phyloP scores from a whole-genome alignment of 106 monocot species.

The Acanthochlamys bracteata region DNA sequence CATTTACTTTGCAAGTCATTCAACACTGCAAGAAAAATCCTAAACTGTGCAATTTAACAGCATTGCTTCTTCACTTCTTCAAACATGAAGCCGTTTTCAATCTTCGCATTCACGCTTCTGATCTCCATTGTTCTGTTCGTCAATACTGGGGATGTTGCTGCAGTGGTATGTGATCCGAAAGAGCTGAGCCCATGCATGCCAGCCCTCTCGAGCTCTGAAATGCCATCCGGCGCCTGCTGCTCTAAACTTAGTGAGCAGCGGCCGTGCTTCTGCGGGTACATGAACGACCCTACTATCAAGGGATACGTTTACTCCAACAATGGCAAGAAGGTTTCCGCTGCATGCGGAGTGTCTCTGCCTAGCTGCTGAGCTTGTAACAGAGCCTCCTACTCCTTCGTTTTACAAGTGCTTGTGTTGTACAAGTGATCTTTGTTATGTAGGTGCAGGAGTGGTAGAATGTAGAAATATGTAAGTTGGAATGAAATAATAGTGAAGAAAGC shows the following conservation, averaged over 20 bases:
- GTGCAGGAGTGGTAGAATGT: no score
- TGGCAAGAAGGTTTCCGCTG: not conserved
- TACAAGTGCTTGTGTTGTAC: no score
- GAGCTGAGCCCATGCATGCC: slow-evolving; percentile 1
- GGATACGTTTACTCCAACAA: slow-evolving; percentile 1
- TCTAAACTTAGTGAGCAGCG: slow-evolving; percentile 1
- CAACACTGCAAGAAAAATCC: no score
- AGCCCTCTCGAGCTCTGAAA: not conserved
- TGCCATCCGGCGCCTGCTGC: not conserved
- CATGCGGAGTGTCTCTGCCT: not conserved
- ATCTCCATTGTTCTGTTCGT: not conserved
- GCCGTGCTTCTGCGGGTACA: slow-evolving; percentile 16
- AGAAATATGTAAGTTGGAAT: no score
- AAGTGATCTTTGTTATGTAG: no score
- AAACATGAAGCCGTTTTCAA: no score
- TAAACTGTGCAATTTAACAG: no score
- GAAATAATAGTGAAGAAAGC: no score
- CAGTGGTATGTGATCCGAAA: not conserved
- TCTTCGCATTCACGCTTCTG: not conserved
- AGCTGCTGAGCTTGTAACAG: no score
- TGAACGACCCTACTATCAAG: not conserved
- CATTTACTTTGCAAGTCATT: no score
- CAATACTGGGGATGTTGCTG: not conserved
- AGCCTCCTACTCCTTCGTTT: not conserved
- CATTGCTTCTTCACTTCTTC: no score